Conservation (phyloP, 73 alveolate species). For the Stentor coeruleus region DNA sequence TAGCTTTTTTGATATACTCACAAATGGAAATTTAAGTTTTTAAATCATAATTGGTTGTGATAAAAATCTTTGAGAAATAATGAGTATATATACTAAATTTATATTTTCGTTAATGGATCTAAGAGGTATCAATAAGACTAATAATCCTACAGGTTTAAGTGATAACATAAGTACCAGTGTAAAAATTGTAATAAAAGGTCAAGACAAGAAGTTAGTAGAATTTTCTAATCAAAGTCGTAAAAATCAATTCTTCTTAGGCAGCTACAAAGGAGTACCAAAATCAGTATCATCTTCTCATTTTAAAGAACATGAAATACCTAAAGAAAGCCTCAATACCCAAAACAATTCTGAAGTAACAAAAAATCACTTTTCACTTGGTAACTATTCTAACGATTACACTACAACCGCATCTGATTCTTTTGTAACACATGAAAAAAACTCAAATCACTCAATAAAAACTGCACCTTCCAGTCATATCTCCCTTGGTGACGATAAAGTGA, state of each 20-base stretch:
- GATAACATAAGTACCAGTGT: too few relatives aligned
- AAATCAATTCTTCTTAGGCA: background rate
- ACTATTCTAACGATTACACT: background rate
- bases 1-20: too few relatives aligned
- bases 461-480: background rate
- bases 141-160: too few relatives aligned
- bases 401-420: background rate
- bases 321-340: background rate
- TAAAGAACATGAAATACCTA: background rate
- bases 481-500: background rate
- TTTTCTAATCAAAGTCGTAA: background rate
- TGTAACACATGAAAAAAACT: background rate
- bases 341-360: background rate
- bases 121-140: too few relatives aligned
- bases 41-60: too few relatives aligned
- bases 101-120: too few relatives aligned
- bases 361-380: background rate
- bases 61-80: too few relatives aligned
- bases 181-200: too few relatives aligned
- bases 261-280: background rate
- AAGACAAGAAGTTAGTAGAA: too few relatives aligned
- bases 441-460: background rate
- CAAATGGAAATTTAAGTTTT: too few relatives aligned
- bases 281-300: background rate
- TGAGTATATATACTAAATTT: too few relatives aligned